Conservation (phyloP, 2,329 filamentous ascomycete genomes). For the Penicillium sclerotiorum region DNA sequence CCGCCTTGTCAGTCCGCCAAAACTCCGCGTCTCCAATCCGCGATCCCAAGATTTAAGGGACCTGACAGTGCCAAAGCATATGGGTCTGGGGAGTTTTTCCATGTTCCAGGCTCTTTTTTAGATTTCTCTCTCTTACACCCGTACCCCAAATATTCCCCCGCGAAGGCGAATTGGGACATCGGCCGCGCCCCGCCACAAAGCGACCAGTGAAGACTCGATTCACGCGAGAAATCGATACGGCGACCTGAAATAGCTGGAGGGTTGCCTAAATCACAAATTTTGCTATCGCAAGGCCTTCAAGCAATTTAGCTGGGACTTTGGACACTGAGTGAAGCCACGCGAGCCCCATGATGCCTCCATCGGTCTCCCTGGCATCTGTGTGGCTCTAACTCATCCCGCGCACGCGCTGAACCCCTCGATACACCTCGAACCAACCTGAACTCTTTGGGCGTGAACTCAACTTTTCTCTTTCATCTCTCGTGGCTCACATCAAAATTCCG, state of each 20-base stretch:
- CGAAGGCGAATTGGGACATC: not conserved
- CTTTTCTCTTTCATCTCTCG: not conserved
- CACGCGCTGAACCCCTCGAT: slow-evolving; percentile 15
- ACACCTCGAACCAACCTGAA: slow-evolving; percentile 7
- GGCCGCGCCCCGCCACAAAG: not conserved
- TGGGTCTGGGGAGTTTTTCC: slow-evolving; percentile 1
- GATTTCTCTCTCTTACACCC: not conserved
- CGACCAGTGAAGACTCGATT: slow-evolving; percentile 1
- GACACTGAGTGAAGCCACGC: not conserved
- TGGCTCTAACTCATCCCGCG: slow-evolving; percentile 21
- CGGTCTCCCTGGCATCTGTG: slow-evolving; percentile 12
- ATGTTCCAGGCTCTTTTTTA: slow-evolving; percentile 2
- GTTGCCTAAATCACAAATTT: not conserved
- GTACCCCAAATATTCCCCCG: not conserved
- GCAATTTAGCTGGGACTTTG: not conserved
- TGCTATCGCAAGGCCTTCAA: not conserved
- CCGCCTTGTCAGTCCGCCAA: slow-evolving; percentile 3
- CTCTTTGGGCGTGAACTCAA: not conserved
- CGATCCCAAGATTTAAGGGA: slow-evolving; percentile 4
- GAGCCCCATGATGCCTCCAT: slow-evolving; percentile 21
- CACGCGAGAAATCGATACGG: not conserved
- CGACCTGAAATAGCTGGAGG: not conserved
- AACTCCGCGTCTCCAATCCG: slow-evolving; percentile 4
- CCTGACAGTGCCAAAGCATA: slow-evolving; percentile 1
- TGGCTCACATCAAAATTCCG: not conserved